Evolutionary conservation across 768 basidiomycete species (phyloP).

Genomic region (Rhodotorula babjevae): DNA sequence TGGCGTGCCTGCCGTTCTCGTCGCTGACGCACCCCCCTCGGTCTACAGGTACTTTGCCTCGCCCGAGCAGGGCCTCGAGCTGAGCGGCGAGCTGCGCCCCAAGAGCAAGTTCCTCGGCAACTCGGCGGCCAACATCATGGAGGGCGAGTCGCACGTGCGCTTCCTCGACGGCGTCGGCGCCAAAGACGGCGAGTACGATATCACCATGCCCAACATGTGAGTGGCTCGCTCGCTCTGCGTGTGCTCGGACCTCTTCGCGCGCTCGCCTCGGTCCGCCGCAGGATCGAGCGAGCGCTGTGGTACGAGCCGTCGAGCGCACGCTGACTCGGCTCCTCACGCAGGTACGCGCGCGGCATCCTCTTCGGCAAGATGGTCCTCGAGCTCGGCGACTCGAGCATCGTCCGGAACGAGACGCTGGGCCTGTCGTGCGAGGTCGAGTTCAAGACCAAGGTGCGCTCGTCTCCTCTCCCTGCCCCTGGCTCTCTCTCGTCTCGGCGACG

Average conservation of each 20-base stretch:
- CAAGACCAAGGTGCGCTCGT: constrained; percentile 75
- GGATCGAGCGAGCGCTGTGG: not conserved
- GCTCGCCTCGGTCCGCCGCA: not conserved
- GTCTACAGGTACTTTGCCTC: constrained; percentile 62
- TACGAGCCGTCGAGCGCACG: not conserved
- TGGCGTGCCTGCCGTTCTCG: not conserved
- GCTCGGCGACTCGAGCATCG: constrained; percentile 80
- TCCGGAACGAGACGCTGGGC: constrained; percentile 73
- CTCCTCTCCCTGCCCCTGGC: not conserved
- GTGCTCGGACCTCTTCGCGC: no score
- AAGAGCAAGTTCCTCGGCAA: constrained; percentile 97
- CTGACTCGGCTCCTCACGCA: not conserved
- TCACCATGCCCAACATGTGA: constrained; percentile 98
- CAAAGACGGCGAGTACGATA: constrained; percentile 62
- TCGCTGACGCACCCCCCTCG: constrained; percentile 43
- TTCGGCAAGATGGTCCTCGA: constrained; percentile 80
- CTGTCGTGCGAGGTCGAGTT: constrained; percentile 82
- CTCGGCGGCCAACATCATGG: constrained; percentile 86
- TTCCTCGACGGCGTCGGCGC: constrained; percentile 34
- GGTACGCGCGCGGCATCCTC: constrained; percentile 51
- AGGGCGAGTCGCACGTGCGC: constrained; percentile 67
- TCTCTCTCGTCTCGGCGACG: not conserved
- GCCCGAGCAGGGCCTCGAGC: constrained; percentile 76
- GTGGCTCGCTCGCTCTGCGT: not conserved
- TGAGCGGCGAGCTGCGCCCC: constrained; percentile 88